Evolutionary conservation across 495 filamentous ascomycete genomes (phyloP).

Genomic region (Geopyxis carbonaria): DNA sequence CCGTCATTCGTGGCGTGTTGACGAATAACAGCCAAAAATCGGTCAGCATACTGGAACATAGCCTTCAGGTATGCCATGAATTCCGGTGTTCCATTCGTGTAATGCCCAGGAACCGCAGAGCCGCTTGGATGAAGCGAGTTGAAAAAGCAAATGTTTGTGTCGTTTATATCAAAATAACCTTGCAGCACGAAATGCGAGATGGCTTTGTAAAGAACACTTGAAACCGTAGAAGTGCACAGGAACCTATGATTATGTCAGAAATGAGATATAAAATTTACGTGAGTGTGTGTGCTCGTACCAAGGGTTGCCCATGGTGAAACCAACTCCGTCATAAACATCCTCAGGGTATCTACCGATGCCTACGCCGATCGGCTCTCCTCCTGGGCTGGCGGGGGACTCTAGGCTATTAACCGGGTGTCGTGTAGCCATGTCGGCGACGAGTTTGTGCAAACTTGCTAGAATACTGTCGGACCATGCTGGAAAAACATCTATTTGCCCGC

Average conservation of each 20-base stretch:
- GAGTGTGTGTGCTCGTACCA: too few relatives aligned
- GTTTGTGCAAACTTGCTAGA: conserved; percentile 46
- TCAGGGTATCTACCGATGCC: conserved; percentile 55
- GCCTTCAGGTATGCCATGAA: conserved; percentile 35
- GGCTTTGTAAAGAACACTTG: conserved; percentile 44
- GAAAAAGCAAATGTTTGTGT: conserved; percentile 38
- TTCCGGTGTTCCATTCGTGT: conserved; percentile 28
- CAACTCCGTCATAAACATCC: conserved; percentile 28
- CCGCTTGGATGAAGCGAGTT: conserved; percentile 31
- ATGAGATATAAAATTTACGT: too few relatives aligned
- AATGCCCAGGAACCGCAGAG: conserved; percentile 28
- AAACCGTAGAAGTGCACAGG: conserved; percentile 40
- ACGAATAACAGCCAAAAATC: conserved; percentile 36
- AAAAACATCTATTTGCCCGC: conserved; percentile 41
- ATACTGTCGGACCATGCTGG: conserved; percentile 48
- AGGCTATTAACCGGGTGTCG: conserved; percentile 42
- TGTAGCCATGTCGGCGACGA: conserved; percentile 43
- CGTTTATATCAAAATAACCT: conserved; percentile 30
- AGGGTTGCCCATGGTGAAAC: conserved; percentile 27
- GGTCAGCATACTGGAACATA: conserved; percentile 42
- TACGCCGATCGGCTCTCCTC: conserved; percentile 27
- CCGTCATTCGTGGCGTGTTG: conserved; percentile 38
- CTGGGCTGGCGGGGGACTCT: conserved; percentile 25
- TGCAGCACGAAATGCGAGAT: conserved; percentile 37
- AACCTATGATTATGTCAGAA: conserved; percentile 15